Conservation (phyloP, 176 grass and related monocot species). For the Oryza nivara region DNA sequence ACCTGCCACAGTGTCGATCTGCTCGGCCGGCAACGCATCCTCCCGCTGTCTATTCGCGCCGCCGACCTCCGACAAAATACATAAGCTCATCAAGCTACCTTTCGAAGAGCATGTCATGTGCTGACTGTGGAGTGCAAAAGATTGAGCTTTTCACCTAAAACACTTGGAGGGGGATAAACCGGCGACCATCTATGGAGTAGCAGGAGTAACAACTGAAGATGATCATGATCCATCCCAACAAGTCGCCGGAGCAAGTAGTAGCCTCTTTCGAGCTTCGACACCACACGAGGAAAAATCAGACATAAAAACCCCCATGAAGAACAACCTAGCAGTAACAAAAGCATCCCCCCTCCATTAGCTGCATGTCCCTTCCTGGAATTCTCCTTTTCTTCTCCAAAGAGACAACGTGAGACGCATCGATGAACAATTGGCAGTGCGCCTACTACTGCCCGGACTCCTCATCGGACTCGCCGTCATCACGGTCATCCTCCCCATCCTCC, state of each 20-base stretch:
- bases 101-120: background rate
- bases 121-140: background rate
- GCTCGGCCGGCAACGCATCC: no score
- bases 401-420: slow-evolving; percentile 18
- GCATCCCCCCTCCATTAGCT: slow-evolving; percentile 43
- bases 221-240: slow-evolving; percentile 46
- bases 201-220: slow-evolving; percentile 36
- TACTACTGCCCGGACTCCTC: slow-evolving; percentile 69
- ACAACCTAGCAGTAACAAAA: slow-evolving; percentile 43
- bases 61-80: background rate
- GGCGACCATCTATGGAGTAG: slow-evolving; percentile 30
- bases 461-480: slow-evolving; percentile 56
- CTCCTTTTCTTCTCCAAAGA: background rate
- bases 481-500: slow-evolving; percentile 64
- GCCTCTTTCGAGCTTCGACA: slow-evolving; percentile 49
- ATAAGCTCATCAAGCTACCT: background rate
- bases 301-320: slow-evolving; percentile 54
- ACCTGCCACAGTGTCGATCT: no score
- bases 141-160: slow-evolving; percentile 16
- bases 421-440: background rate
- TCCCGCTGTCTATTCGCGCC: no score
- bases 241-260: slow-evolving; percentile 46
- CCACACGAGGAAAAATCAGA: slow-evolving; percentile 49
- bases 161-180: slow-evolving; percentile 6
- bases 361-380: slow-evolving; percentile 16